Evolutionary conservation across 2,329 filamentous ascomycete species (phyloP), one percentile per base, ranked within the genome.

Genomic region (Cercospora janseana): DNA sequence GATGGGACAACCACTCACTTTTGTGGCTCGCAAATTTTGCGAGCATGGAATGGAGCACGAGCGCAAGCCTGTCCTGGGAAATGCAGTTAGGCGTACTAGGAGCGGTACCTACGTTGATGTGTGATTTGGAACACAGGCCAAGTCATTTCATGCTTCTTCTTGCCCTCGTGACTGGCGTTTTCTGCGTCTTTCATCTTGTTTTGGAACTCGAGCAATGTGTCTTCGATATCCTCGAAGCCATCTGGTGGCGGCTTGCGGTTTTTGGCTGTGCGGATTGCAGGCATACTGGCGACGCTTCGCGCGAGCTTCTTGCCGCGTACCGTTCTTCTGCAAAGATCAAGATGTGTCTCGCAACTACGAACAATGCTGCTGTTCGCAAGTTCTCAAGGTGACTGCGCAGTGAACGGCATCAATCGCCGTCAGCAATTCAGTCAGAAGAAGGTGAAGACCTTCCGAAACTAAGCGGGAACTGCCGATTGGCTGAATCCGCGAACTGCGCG

Each of bases 121-220:
- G 86, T 86, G 67, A 98, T 96, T 70, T 97, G 91, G 67, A 98
- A 97, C 60, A 98, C 90, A 54, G 93, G 92, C 93, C 93, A 98
- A 58, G 91, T 81, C 60, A 88, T 88, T 72, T 97, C 89, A 67
- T 96, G 87, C 68, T 91, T 91, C 82, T 87, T 79, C 79, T 89
- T 80, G 74, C 88, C 68, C 74, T 88, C 72, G 61, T 84, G 80
- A 13, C 89, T 85, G 40, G 90, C 86, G 71, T 94, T 95, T 68
- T 96, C 90, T 45, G 93, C 93, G 67, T 94, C 88, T 72, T 92
- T 93, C 87, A 94, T 92, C 76, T 91, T 90, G 78, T 91, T 92
- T 64, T 79, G 76, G 73, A 93, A 93, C 64, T 91, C 85, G 62
- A 93, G 80, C 32, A 93, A 82, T 61, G 89, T 88, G 67, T 90